These are phyloP conservation scores for Russula sp. DNA, from an alignment of 768 basidiomycete species.

Conservation along the genomic window DNA sequence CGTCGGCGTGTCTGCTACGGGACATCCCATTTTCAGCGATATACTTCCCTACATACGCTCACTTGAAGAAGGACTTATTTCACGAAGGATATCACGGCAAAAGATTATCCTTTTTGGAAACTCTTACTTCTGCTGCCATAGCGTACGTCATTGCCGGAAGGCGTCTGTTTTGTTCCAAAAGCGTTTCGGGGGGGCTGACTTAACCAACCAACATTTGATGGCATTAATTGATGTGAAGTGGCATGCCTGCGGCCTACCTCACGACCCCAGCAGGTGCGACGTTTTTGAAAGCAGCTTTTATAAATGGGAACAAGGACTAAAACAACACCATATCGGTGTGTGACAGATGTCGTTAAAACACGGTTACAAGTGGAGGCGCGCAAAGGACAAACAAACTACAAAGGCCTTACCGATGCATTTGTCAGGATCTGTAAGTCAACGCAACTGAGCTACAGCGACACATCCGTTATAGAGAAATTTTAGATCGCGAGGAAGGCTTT, in stretches of 20 bases:
- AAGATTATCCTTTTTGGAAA: slow-evolving; percentile 85
- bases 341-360: slow-evolving; percentile 93
- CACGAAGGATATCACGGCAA: slow-evolving; percentile 95
- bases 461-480: not conserved
- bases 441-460: not conserved
- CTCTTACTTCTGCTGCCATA: slow-evolving; percentile 74
- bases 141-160: slow-evolving; percentile 52
- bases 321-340: slow-evolving; percentile 5
- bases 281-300: not conserved
- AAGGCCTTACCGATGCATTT: slow-evolving; percentile 86
- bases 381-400: slow-evolving; percentile 88
- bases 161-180: not conserved
- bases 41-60: slow-evolving; percentile 85
- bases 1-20: slow-evolving; percentile 87
- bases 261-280: slow-evolving; percentile 81
- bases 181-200: slow-evolving; percentile 21
- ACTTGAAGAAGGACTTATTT: slow-evolving; percentile 91
- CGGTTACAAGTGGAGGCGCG: slow-evolving; percentile 90
- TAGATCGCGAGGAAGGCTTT: slow-evolving; percentile 88
- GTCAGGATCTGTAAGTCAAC: slow-evolving; percentile 73
- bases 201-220: slow-evolving; percentile 19
- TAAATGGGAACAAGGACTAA: slow-evolving; percentile 20
- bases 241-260: slow-evolving; percentile 96
- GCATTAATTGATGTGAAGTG: slow-evolving; percentile 48
- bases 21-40: slow-evolving; percentile 98